Conservation (phyloP, 305 asterid genomes). For the Fraxinus sp. region DNA sequence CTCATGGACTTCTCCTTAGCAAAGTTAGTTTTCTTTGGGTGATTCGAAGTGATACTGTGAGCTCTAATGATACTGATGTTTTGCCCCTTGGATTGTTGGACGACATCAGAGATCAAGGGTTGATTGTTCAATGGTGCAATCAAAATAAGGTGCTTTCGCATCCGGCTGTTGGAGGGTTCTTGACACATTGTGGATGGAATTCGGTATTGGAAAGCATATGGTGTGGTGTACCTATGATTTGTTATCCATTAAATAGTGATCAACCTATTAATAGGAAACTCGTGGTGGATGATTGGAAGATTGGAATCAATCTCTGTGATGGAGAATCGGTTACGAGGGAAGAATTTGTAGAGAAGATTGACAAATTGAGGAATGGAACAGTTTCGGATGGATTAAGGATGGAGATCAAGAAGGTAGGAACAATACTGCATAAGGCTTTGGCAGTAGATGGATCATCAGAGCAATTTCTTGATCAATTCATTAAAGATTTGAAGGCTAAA, state of each 20-base stretch:
- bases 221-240: constrained; percentile 63
- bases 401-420: constrained; percentile 31
- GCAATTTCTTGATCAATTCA: constrained; percentile 38
- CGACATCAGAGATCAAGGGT: constrained; percentile 33
- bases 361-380: constrained; percentile 34
- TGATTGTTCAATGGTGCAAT: constrained; percentile 65
- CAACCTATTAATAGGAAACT: constrained; percentile 64
- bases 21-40: constrained; percentile 64
- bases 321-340: constrained; percentile 29
- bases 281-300: constrained; percentile 74
- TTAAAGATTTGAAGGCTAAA: constrained; percentile 46
- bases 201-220: constrained; percentile 74
- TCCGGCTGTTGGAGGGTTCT: constrained; percentile 60
- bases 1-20: constrained; percentile 56
- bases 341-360: constrained; percentile 45
- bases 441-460: constrained; percentile 59
- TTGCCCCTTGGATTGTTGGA: constrained; percentile 47
- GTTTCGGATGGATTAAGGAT: constrained; percentile 30
- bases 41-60: constrained; percentile 38
- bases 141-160: constrained; percentile 56
- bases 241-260: constrained; percentile 61
- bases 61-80: constrained; percentile 31
- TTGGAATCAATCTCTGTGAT: constrained; percentile 58
- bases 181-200: constrained; percentile 85
- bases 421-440: constrained; percentile 40